phyloP scores from a whole-genome alignment of 2,329 filamentous ascomycete species.

The Fusarium sp. region DNA sequence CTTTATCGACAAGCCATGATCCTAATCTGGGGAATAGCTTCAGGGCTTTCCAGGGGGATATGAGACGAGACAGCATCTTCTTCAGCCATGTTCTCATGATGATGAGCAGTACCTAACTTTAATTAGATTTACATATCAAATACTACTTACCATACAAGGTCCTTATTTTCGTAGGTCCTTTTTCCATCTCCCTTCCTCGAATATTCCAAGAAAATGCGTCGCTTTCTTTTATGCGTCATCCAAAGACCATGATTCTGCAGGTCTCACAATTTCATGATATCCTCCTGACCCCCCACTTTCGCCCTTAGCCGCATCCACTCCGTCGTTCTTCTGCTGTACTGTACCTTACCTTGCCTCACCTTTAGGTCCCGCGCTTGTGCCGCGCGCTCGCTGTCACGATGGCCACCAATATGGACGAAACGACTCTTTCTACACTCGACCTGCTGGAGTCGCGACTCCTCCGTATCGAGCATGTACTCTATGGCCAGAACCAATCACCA shows the following conservation, averaged over 20 bases:
- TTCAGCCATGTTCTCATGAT: slow-evolving; percentile 13
- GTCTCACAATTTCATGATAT: slow-evolving; percentile 46
- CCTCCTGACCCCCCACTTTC: slow-evolving; percentile 47
- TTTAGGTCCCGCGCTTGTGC: slow-evolving; percentile 32
- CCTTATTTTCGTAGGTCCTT: accelerated
- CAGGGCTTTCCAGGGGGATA: slow-evolving; percentile 26
- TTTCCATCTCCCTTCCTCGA: not conserved
- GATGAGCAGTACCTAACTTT: not conserved
- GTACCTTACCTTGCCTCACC: slow-evolving; percentile 24
- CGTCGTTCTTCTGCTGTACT: slow-evolving; percentile 28
- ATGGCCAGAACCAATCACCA: slow-evolving; percentile 59
- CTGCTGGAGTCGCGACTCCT: slow-evolving; percentile 71
- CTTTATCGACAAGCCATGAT: slow-evolving; percentile 20
- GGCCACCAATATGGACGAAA: slow-evolving; percentile 62
- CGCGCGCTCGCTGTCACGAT: slow-evolving; percentile 45
- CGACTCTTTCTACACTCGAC: slow-evolving; percentile 67
- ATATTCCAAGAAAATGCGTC: not conserved
- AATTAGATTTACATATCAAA: not conserved
- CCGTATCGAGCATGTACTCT: slow-evolving; percentile 70
- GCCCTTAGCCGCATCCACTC: slow-evolving; percentile 39
- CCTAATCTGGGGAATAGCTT: slow-evolving; percentile 38
- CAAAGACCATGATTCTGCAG: slow-evolving; percentile 31
- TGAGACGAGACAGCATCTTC: slow-evolving; percentile 3
- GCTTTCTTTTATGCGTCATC: slow-evolving; percentile 8
- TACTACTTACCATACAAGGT: too few relatives aligned